Evolutionary conservation across 140 eudicot genomes (phyloP).

Genomic region (Flaveria floridana): DNA sequence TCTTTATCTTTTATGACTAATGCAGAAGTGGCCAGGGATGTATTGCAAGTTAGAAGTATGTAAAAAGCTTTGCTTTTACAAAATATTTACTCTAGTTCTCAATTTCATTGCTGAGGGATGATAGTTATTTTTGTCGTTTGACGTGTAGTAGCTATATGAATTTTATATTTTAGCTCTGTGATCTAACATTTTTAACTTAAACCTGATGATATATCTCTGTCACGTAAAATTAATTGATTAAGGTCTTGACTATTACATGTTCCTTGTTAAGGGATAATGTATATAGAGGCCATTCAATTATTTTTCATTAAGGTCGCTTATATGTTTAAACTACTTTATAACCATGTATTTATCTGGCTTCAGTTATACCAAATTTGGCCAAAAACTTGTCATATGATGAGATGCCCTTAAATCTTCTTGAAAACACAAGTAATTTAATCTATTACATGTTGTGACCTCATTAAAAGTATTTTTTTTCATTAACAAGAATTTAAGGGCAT

Average conservation of each 20-base stretch:
- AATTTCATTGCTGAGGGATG: background rate
- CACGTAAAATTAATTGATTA: background rate
- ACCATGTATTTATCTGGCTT: background rate
- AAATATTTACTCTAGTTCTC: background rate
- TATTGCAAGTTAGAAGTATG: slow-evolving; percentile 11
- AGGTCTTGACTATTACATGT: background rate
- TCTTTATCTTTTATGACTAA: background rate
- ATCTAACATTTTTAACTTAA: background rate
- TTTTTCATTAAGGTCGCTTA: background rate
- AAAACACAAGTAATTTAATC: background rate
- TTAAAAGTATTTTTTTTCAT: background rate
- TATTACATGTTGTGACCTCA: background rate
- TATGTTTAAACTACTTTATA: background rate
- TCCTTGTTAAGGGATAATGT: background rate
- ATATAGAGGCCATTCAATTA: background rate
- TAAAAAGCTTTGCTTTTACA: background rate
- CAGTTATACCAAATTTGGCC: background rate
- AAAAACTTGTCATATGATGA: background rate
- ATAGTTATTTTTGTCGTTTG: background rate
- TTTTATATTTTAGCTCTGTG: background rate
- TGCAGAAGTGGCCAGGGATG: background rate
- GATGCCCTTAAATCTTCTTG: background rate
- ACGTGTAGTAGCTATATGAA: background rate
- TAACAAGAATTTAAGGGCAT: background rate
- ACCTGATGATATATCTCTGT: background rate